Conservation (phyloP, 768 basidiomycete species). For the Russula earlei region DNA sequence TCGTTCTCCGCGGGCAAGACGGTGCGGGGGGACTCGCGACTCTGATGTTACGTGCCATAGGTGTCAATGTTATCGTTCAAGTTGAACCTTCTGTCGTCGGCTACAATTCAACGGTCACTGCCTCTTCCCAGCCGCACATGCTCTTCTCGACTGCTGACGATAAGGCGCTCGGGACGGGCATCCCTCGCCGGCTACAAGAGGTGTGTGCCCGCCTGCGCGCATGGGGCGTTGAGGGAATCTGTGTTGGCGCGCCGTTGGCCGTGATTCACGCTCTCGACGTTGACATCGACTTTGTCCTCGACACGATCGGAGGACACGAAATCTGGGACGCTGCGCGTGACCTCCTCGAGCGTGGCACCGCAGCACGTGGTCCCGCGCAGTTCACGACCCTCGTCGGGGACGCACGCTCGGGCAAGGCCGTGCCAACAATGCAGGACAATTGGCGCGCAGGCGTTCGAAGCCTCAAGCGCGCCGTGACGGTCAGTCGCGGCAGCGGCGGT, state of each 20-base stretch:
- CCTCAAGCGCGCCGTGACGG: slow-evolving; percentile 29
- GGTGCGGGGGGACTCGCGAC: slow-evolving; percentile 68
- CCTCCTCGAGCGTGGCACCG: slow-evolving; percentile 38
- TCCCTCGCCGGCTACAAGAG: slow-evolving; percentile 22
- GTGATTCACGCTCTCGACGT: slow-evolving; percentile 49
- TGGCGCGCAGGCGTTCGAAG: slow-evolving; percentile 66
- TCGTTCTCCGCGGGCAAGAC: slow-evolving; percentile 68
- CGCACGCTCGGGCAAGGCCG: slow-evolving; percentile 43
- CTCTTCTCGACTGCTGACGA: slow-evolving; percentile 25
- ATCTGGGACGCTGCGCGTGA: slow-evolving; percentile 68
- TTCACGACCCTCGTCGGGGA: slow-evolving; percentile 82
- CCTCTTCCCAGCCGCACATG: slow-evolving; percentile 22
- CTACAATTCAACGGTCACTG: slow-evolving; percentile 28
- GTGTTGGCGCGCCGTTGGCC: slow-evolving; percentile 50
- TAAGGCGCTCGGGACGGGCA: slow-evolving; percentile 19
- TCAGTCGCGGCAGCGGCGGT: slow-evolving; percentile 14
- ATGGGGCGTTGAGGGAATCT: slow-evolving; percentile 73
- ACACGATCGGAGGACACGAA: slow-evolving; percentile 71
- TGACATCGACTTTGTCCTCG: slow-evolving; percentile 71
- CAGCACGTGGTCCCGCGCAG: slow-evolving; percentile 30
- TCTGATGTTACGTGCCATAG: slow-evolving; percentile 62
- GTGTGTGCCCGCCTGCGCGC: slow-evolving; percentile 39
- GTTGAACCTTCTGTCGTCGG: slow-evolving; percentile 34
- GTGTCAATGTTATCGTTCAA: slow-evolving; percentile 72
- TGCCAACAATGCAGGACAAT: slow-evolving; percentile 64